Evolutionary conservation across 1,139 yeast species (phyloP).

Genomic region (Blastobotrys indianensis): DNA sequence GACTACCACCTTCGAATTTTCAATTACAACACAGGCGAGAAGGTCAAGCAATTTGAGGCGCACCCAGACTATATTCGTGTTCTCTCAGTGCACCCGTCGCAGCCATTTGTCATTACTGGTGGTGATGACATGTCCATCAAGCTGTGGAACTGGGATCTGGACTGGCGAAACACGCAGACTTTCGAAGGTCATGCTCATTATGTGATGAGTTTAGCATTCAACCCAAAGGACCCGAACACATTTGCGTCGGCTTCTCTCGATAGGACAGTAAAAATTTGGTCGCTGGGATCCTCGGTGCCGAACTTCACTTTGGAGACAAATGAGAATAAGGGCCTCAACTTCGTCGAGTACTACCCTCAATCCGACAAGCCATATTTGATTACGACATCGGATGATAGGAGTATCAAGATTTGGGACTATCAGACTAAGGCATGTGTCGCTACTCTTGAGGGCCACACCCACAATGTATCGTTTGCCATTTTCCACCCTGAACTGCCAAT

Average conservation of each 20-base stretch:
- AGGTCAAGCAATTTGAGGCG: conserved; percentile 91
- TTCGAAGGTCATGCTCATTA: conserved; percentile 96
- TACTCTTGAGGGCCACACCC: conserved; percentile 84
- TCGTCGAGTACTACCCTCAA: conserved; percentile 93
- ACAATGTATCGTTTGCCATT: conserved; percentile 92
- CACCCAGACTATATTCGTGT: conserved; percentile 95
- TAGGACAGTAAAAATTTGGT: conserved; percentile 95
- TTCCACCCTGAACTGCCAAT: conserved; percentile 96
- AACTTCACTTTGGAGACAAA: conserved; percentile 90
- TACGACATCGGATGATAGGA: conserved; percentile 87
- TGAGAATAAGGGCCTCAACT: conserved; percentile 89
- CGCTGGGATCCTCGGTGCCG: conserved; percentile 81
- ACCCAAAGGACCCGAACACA: conserved; percentile 95
- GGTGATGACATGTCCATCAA: conserved; percentile 89
- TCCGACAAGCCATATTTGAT: conserved; percentile 94
- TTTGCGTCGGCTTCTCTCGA: conserved; percentile 97
- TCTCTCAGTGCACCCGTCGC: conserved; percentile 89
- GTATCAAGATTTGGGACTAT: conserved; percentile 93
- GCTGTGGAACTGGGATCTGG: conserved; percentile 95
- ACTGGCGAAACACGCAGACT: conserved; percentile 83
- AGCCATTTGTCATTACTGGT: conserved; percentile 81
- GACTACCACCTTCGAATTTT: conserved; percentile 90
- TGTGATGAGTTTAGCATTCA: conserved; percentile 90
- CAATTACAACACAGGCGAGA: conserved; percentile 93
- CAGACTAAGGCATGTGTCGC: conserved; percentile 96